A percentile compares a stretch with the other conserved stretches of the same genome.
Conservation (phyloP, 2,329 filamentous ascomycete species). For the Fusarium illudens region DNA sequence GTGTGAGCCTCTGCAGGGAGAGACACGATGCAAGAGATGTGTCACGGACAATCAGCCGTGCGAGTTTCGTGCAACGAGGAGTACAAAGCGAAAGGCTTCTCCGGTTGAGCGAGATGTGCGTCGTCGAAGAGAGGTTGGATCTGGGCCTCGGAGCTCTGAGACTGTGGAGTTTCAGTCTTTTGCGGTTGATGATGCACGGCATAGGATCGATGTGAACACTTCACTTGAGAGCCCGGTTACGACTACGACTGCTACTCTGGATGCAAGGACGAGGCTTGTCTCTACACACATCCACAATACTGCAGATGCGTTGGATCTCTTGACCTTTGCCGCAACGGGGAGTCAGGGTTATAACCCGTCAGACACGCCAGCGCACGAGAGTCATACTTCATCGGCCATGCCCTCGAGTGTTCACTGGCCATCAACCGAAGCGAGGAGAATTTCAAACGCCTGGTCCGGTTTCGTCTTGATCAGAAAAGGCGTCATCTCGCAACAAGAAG, state of each 20-base stretch:
- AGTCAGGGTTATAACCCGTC: slow-evolving; percentile 2
- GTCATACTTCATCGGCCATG: neutral
- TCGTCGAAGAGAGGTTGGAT: neutral
- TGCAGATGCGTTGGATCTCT: slow-evolving; percentile 16
- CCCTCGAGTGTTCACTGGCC: neutral
- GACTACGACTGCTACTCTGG: neutral
- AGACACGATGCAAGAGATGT: slow-evolving; percentile 11
- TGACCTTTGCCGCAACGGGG: slow-evolving; percentile 15
- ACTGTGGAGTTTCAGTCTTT: neutral
- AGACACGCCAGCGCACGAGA: neutral
- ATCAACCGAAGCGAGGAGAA: neutral
- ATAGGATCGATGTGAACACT: neutral
- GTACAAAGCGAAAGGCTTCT: neutral
- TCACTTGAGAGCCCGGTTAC: neutral
- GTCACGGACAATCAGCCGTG: slow-evolving; percentile 3
- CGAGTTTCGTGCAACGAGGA: slow-evolving; percentile 6
- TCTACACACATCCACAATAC: slow-evolving; percentile 27
- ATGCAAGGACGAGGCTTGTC: slow-evolving; percentile 15
- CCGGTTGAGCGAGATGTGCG: neutral
- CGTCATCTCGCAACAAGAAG: slow-evolving; percentile 19
- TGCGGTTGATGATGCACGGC: neutral
- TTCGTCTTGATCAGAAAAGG: slow-evolving; percentile 20
- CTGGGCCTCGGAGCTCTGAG: neutral
- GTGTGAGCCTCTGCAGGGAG: slow-evolving; percentile 1
- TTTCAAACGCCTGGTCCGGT: neutral